phyloP scores from a whole-genome alignment of 164 flowering plant genomes.

The Sedum album region DNA sequence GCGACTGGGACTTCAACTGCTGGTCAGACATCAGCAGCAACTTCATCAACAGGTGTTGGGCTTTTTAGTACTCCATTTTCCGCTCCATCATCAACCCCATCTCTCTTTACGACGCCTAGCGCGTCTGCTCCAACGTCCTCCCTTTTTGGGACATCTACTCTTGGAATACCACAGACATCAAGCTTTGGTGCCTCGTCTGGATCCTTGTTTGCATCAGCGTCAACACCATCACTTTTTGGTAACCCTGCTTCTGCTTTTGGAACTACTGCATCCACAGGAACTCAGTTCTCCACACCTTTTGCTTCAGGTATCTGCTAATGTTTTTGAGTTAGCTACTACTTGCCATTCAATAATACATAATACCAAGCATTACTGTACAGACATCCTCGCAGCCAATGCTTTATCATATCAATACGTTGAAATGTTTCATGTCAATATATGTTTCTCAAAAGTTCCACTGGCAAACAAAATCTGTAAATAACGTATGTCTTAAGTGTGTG shows the following conservation, averaged over 20 bases:
- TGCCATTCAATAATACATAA: background rate
- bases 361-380: background rate
- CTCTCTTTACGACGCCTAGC: slow-evolving; percentile 62
- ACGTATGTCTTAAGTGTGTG: background rate
- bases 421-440: background rate
- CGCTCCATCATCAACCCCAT: slow-evolving; percentile 41
- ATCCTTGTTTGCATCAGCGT: slow-evolving; percentile 43
- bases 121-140: slow-evolving; percentile 42
- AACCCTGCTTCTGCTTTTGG: slow-evolving; percentile 38
- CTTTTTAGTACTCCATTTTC: slow-evolving; percentile 52
- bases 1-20: slow-evolving; percentile 31
- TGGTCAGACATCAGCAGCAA: slow-evolving; percentile 33
- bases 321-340: background rate
- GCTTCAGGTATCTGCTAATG: slow-evolving; percentile 43
- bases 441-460: background rate
- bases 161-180: slow-evolving; percentile 52
- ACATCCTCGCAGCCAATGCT: background rate
- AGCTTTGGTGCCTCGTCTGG: slow-evolving; percentile 45
- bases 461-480: background rate
- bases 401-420: background rate
- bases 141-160: slow-evolving; percentile 41
- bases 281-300: slow-evolving; percentile 49
- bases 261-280: slow-evolving; percentile 41
- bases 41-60: slow-evolving; percentile 60
- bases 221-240: slow-evolving; percentile 51